Evolutionary conservation across 2,329 filamentous ascomycete species (phyloP).

Genomic region (Pseudogymnoascus sp.): DNA sequence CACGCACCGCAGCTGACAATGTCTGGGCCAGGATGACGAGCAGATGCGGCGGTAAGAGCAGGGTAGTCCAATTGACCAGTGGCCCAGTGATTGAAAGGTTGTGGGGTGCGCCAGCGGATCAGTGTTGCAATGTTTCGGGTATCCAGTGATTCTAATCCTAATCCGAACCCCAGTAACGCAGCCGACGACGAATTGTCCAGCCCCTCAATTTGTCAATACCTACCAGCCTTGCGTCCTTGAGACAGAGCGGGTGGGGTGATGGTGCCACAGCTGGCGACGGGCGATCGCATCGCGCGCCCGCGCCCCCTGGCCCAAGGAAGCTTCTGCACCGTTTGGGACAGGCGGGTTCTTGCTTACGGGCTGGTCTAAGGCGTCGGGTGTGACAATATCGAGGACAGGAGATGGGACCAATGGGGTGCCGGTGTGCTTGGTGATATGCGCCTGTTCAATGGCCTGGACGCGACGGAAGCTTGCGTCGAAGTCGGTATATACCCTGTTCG

Average conservation of each 20-base stretch:
- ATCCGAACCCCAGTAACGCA: background rate
- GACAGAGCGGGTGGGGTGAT: background rate
- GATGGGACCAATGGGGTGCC: background rate
- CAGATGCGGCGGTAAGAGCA: background rate
- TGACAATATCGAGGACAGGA: background rate
- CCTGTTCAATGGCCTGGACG: background rate
- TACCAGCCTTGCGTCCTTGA: background rate
- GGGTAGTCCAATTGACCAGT: background rate
- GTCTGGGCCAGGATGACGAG: background rate
- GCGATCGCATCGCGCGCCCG: background rate
- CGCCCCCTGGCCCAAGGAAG: background rate
- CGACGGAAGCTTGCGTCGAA: background rate
- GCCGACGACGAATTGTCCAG: background rate
- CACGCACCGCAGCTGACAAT: background rate
- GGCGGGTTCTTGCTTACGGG: background rate
- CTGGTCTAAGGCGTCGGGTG: background rate
- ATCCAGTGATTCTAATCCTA: background rate
- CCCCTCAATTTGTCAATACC: background rate
- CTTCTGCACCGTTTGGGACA: background rate
- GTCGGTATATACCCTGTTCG: background rate
- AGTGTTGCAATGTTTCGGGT: background rate
- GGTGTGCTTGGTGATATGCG: background rate
- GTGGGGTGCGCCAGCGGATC: background rate
- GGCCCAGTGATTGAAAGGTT: background rate
- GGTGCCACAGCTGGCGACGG: background rate